These are phyloP conservation scores for Thuidium tamariscinum DNA, from an alignment of 225 moss, liverwort and hornwort genomes.

Conservation along the genomic window DNA sequence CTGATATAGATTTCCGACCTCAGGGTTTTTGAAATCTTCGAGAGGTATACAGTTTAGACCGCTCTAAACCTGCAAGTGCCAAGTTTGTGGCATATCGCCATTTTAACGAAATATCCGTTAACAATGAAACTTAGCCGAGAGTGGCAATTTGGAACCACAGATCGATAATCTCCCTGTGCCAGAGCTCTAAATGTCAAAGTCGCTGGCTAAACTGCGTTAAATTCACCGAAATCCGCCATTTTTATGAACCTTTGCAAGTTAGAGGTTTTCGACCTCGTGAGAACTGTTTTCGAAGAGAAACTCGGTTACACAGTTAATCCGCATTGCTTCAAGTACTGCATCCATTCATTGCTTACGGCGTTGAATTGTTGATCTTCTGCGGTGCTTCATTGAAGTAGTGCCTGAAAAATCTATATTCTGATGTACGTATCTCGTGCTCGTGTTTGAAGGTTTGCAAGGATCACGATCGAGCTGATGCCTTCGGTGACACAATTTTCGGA, in stretches of 20 bases:
- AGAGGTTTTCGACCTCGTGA: background rate
- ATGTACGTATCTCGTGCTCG: background rate
- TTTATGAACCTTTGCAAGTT: background rate
- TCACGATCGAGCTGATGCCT: background rate
- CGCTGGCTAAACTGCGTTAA: background rate
- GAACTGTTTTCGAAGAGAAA: background rate
- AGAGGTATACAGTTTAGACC: too few species aligned
- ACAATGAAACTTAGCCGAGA: background rate
- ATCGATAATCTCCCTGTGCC: background rate
- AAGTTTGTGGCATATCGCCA: too few species aligned
- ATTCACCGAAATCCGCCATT: background rate
- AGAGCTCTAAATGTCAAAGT: background rate
- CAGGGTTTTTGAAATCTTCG: too few species aligned
- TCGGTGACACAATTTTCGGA: background rate
- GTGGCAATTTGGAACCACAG: too few species aligned
- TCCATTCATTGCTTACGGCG: background rate
- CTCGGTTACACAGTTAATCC: background rate
- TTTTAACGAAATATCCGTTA: too few species aligned
- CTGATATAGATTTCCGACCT: too few species aligned
- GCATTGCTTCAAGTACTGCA: background rate
- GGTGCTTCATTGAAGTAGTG: background rate
- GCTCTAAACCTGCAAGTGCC: too few species aligned
- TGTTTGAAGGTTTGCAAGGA: background rate
- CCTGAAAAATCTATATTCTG: background rate
- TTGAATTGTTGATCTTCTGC: background rate